Evolutionary conservation across 139 green algal genomes (phyloP).

Genomic region (Chlamydomonas urium): DNA sequence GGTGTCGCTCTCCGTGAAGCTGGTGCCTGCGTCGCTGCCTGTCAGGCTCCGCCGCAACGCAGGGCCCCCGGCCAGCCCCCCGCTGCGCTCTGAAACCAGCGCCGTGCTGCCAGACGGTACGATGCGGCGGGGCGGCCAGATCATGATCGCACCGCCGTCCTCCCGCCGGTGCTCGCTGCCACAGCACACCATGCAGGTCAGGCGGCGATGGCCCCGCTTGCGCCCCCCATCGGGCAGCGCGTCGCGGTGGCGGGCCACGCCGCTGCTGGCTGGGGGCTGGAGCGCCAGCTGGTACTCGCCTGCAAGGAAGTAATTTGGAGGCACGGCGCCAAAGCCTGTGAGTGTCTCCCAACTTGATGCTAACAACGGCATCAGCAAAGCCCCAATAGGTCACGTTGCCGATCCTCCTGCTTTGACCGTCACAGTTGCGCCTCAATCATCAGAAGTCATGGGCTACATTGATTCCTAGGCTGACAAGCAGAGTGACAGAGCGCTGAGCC

Average conservation of each 20-base stretch:
- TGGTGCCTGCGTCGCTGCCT: slow-evolving; percentile 8
- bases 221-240: slow-evolving; percentile 43
- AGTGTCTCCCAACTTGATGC: too few relatives aligned
- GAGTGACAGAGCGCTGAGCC: too few relatives aligned
- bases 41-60: slow-evolving; percentile 19
- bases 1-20: slow-evolving; percentile 24
- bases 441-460: too few relatives aligned
- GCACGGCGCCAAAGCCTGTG: too few relatives aligned
- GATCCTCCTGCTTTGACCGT: too few relatives aligned
- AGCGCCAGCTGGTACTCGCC: slow-evolving; percentile 22
- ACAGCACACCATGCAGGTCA: slow-evolving; percentile 53
- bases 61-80: too few relatives aligned
- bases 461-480: too few relatives aligned
- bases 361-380: too few relatives aligned
- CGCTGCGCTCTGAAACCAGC: background rate
- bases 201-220: slow-evolving; percentile 21
- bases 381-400: too few relatives aligned
- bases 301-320: too few relatives aligned
- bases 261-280: slow-evolving; percentile 8
- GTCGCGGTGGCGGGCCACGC: slow-evolving; percentile 34
- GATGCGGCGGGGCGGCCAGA: slow-evolving; percentile 40
- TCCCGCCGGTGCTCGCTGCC: slow-evolving; percentile 28
- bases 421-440: too few relatives aligned
- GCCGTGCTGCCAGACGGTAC: background rate
- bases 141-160: slow-evolving; percentile 40